These are phyloP conservation scores for Mycocentrospora acerina DNA, from an alignment of 2,329 filamentous ascomycete genomes.

Conservation along the genomic window DNA sequence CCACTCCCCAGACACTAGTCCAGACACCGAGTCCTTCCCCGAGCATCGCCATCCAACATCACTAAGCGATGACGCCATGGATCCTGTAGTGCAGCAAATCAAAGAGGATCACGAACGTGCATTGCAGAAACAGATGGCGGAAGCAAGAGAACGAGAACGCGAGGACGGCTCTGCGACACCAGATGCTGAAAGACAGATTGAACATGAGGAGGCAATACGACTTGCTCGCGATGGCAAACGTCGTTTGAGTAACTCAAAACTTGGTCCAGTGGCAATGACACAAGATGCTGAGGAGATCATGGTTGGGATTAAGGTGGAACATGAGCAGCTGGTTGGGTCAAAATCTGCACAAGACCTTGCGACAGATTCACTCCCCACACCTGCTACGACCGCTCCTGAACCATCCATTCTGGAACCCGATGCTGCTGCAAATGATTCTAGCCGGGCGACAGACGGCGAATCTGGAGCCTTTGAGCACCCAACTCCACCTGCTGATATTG, in stretches of 20 bases:
- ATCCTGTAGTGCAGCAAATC: conserved; percentile 41
- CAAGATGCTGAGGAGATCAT: conserved; percentile 23
- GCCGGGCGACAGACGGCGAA: conserved; percentile 11
- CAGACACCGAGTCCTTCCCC: conserved; percentile 60
- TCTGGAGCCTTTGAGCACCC: conserved; percentile 28
- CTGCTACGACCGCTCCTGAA: conserved; percentile 38
- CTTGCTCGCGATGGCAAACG: conserved; percentile 36
- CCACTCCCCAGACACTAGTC: conserved; percentile 72
- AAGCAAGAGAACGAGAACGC: conserved; percentile 46
- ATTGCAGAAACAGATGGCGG: conserved; percentile 53
- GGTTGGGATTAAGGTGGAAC: conserved; percentile 8
- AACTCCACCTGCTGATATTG: conserved; percentile 38
- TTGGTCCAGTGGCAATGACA: conserved; percentile 23
- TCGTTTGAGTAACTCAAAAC: conserved; percentile 22
- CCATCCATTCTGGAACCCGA: conserved; percentile 27
- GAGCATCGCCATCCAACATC: conserved; percentile 32
- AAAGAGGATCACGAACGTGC: conserved; percentile 58
- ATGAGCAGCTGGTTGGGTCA: conserved; percentile 8
- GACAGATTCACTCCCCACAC: conserved; percentile 39
- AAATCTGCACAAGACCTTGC: conserved; percentile 19
- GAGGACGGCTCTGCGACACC: conserved; percentile 53
- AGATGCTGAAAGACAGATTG: conserved; percentile 60
- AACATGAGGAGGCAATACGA: conserved; percentile 54
- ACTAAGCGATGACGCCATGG: conserved; percentile 33
- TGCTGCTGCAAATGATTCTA: conserved; percentile 14